phyloP scores from a whole-genome alignment of 2,329 filamentous ascomycete species.

The Gaeumannomyces tritici region DNA sequence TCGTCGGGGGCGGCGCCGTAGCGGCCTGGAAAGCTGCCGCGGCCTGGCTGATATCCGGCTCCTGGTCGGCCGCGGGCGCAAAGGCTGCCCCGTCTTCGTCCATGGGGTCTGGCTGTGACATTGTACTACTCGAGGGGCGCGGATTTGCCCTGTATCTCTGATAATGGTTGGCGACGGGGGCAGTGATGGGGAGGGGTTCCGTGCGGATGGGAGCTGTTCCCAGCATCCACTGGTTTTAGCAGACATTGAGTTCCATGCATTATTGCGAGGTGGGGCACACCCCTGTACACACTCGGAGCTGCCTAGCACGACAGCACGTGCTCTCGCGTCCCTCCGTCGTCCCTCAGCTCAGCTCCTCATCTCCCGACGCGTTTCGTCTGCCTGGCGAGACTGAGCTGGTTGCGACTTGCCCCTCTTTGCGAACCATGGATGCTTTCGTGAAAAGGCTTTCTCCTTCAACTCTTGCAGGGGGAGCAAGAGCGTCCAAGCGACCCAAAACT shows the following conservation, averaged over 20 bases:
- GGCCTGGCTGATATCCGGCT: slow-evolving; percentile 2
- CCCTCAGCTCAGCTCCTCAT: background rate
- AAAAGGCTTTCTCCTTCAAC: background rate
- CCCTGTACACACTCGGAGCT: background rate
- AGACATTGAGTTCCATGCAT: background rate
- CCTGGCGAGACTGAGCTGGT: background rate
- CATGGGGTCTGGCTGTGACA: slow-evolving; percentile 3
- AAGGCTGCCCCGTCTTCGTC: background rate
- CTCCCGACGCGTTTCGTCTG: background rate
- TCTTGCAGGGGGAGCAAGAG: background rate
- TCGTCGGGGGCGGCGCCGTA: background rate
- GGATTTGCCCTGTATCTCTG: background rate
- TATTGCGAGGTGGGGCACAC: background rate
- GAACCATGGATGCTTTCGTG: slow-evolving; percentile 1
- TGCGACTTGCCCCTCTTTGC: background rate
- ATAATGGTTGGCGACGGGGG: background rate
- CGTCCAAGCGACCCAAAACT: background rate
- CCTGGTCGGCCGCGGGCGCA: background rate
- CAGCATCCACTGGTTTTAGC: background rate
- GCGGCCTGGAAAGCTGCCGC: slow-evolving; percentile 4
- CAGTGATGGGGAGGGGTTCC: no score
- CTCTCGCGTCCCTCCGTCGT: background rate
- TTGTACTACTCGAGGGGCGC: background rate
- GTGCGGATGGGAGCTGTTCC: background rate
- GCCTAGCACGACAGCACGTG: slow-evolving; percentile 1